Conservation (phyloP, 805 yeast species). For the Saccharomycopsis sp. region DNA sequence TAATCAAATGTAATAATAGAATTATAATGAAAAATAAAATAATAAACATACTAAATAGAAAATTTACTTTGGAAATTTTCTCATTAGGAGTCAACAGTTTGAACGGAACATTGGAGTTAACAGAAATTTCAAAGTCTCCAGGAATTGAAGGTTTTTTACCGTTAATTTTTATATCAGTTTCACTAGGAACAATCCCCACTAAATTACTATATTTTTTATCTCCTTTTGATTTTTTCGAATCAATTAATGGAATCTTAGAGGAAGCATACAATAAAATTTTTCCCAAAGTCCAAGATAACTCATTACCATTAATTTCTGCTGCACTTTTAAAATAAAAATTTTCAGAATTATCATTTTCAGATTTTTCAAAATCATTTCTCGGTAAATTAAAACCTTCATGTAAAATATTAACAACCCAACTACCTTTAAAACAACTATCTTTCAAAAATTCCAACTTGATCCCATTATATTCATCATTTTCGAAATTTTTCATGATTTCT, state of each 20-base stretch:
- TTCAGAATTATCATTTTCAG: slow-evolving; percentile 21
- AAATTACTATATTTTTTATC: neutral
- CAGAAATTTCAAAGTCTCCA: slow-evolving; percentile 12
- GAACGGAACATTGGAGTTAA: neutral
- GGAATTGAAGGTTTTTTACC: slow-evolving; percentile 10
- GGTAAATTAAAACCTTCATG: slow-evolving; percentile 94
- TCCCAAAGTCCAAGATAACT: slow-evolving; percentile 93
- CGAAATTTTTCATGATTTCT: slow-evolving; percentile 36
- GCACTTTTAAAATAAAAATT: slow-evolving; percentile 74
- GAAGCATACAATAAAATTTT: slow-evolving; percentile 77
- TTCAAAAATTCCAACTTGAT: slow-evolving; percentile 46
- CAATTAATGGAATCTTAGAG: slow-evolving; percentile 35
- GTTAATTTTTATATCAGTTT: slow-evolving; percentile 4
- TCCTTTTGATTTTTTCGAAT: neutral
- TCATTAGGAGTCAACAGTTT: slow-evolving; percentile 5
- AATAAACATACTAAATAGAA: slow-evolving; percentile 4
- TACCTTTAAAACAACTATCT: slow-evolving; percentile 87
- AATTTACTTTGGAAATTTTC: slow-evolving; percentile 11
- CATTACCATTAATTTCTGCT: slow-evolving; percentile 68
- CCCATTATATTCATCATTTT: slow-evolving; percentile 46
- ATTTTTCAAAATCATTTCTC: slow-evolving; percentile 44
- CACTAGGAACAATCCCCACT: slow-evolving; percentile 16
- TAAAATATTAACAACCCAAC: slow-evolving; percentile 82
- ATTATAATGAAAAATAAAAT: neutral
- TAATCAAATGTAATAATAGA: slow-evolving; percentile 2